These are phyloP conservation scores for Aureobasidium sp. DNA, from an alignment of 2,329 filamentous ascomycete genomes.

Conservation along the genomic window DNA sequence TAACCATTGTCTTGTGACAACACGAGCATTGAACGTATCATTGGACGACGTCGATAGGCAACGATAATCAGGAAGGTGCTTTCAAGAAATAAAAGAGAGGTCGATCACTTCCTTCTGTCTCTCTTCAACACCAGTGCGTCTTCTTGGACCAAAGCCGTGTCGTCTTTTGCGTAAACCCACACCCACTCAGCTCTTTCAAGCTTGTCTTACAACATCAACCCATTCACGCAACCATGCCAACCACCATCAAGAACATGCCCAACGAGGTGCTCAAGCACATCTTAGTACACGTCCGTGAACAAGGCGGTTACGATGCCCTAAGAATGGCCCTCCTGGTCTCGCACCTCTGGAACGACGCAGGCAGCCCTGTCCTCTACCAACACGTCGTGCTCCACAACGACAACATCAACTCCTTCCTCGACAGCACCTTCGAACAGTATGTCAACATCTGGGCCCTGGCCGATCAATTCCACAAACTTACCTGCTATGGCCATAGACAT, in stretches of 20 bases:
- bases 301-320: background rate
- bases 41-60: background rate
- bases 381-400: background rate
- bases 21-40: background rate
- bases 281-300: conserved; percentile 4
- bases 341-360: conserved; percentile 4
- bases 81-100: background rate
- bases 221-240: background rate
- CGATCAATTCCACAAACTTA: background rate
- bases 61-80: background rate
- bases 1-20: background rate
- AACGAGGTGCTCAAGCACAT: background rate
- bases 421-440: background rate
- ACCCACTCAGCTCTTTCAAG: background rate
- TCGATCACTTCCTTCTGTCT: background rate
- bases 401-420: background rate
- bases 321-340: background rate
- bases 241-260: background rate
- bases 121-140: background rate
- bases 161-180: background rate
- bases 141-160: background rate
- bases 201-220: background rate
- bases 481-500: background rate
- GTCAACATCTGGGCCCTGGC: background rate
- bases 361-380: background rate